phyloP scores from a whole-genome alignment of 176 grass and related monocot species.

The Tillandsia fasciculata region DNA sequence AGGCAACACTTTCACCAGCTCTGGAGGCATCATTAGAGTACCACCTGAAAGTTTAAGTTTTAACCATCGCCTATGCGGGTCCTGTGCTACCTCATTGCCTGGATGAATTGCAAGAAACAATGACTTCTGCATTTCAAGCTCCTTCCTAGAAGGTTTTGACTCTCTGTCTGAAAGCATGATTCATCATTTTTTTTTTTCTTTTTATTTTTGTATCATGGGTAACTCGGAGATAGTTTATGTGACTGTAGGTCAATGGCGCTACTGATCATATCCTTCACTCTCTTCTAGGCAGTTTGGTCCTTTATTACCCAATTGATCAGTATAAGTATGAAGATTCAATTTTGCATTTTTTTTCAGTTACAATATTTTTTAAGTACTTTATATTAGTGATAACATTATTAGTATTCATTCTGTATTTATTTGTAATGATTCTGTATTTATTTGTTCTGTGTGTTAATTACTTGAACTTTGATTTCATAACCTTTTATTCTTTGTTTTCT shows the following conservation, averaged over 20 bases:
- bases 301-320: too few species aligned
- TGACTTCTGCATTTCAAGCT: conserved; percentile 69
- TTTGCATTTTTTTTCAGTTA: too few species aligned
- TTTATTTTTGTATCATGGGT: neutral
- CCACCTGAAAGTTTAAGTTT: conserved; percentile 84
- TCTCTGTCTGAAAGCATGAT: conserved; percentile 9
- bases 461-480: too few species aligned
- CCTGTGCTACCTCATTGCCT: conserved; percentile 49
- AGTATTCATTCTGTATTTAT: too few species aligned
- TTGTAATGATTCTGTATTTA: too few species aligned
- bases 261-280: conserved; percentile 86
- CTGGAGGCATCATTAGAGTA: conserved; percentile 87
- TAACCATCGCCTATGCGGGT: conserved; percentile 70
- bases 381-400: too few species aligned
- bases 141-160: conserved; percentile 86
- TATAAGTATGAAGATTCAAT: too few species aligned
- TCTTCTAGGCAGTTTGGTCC: conserved; percentile 40
- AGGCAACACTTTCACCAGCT: conserved; percentile 89
- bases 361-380: too few species aligned
- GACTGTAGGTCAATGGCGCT: conserved; percentile 76
- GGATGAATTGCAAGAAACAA: conserved; percentile 65
- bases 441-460: too few species aligned
- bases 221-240: conserved; percentile 13
- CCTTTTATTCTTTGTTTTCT: too few species aligned
- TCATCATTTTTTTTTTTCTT: neutral